Percentiles rank a stretch among this genome's conserved stretches.
These are phyloP conservation scores for Citrus sinensis DNA, from an alignment of 345 rosid species.

Conservation along the genomic window DVS_A1.0 CM039163.1:506001-506500, in stretches of 20 bases:
- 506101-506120: not conserved
- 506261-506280: constrained; percentile 46
- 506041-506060: not conserved
- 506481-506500: not conserved
- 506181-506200: not conserved
- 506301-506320: no score
- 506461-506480: not conserved
- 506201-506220: not conserved
- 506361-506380: no score
- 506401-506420: no score
- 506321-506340: no score
- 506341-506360: no score
- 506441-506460: not conserved
- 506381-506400: no score
- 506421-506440: not conserved
- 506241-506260: not conserved
- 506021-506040: not conserved
- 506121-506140: not conserved
- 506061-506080: no score
- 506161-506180: not conserved
- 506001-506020: not conserved
- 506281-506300: not conserved
- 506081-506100: not conserved
- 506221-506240: not conserved
- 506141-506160: not conserved